These are phyloP conservation scores for Sclerotinia borealis DNA, from an alignment of 2,329 filamentous ascomycete genomes.

Conservation along the genomic window DNA sequence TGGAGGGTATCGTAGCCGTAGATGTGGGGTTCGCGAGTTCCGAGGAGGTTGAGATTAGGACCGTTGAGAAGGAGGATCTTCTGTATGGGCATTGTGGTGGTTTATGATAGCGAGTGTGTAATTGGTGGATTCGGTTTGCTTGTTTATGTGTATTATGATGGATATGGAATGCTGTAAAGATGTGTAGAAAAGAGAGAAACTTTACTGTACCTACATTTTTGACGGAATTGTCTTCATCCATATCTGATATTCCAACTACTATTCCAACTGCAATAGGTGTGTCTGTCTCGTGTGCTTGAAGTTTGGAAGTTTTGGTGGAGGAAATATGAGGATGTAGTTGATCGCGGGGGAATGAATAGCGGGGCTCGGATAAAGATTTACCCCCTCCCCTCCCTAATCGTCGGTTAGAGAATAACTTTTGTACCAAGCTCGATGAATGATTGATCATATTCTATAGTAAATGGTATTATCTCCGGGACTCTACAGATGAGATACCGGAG, in stretches of 20 bases:
- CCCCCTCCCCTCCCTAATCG: neutral
- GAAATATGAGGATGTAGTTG: neutral
- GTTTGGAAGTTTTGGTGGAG: neutral
- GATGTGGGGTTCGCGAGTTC: slow-evolving; percentile 65
- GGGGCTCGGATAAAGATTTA: slow-evolving; percentile 6
- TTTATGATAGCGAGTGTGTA: neutral
- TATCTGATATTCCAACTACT: neutral
- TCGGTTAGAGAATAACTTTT: neutral
- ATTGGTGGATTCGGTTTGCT: neutral
- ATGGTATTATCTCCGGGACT: too few relatives aligned
- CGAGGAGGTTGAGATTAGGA: slow-evolving; percentile 77
- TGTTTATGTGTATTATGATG: neutral
- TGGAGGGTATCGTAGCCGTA: slow-evolving; percentile 65
- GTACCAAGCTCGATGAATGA: too few relatives aligned
- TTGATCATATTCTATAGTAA: too few relatives aligned
- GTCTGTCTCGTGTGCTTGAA: neutral
- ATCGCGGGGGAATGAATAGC: neutral
- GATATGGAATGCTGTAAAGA: neutral
- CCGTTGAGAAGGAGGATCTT: slow-evolving; percentile 68
- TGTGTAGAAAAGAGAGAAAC: neutral
- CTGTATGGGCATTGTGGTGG: slow-evolving; percentile 33
- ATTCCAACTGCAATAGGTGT: neutral
- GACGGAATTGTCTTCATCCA: slow-evolving; percentile 7
- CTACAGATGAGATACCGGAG: too few relatives aligned
- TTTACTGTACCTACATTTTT: neutral